Evolutionary conservation across 306 rosid species (phyloP).

Genomic region (Medicago arabica): DNA sequence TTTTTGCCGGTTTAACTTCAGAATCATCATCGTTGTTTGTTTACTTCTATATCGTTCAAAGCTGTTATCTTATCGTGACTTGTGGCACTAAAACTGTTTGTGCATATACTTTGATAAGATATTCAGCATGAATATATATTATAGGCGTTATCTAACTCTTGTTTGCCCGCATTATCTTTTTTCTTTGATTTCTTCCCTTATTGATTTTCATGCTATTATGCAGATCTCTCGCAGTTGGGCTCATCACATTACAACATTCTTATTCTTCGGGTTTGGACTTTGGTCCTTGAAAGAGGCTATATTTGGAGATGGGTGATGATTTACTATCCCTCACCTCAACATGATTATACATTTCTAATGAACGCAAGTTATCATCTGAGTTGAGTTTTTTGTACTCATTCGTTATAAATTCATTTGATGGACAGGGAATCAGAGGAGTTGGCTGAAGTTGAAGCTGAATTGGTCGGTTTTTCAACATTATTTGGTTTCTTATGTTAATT

Average conservation of each 20-base stretch:
- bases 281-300: constrained; percentile 95
- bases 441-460: constrained; percentile 93
- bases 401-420: constrained; percentile 43
- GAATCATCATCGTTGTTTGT: constrained; percentile 7
- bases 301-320: constrained; percentile 66
- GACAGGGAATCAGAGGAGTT: constrained; percentile 81
- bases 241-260: constrained; percentile 82
- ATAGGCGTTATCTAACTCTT: constrained; percentile 25
- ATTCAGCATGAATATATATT: neutral
- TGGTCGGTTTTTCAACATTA: constrained; percentile 57
- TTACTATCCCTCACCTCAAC: constrained; percentile 19
- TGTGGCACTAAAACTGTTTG: neutral
- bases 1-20: constrained; percentile 18
- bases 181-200: constrained; percentile 5
- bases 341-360: constrained; percentile 31
- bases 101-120: constrained; percentile 16
- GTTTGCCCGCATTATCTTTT: constrained; percentile 9
- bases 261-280: constrained; percentile 85
- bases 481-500: constrained; percentile 25
- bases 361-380: constrained; percentile 15
- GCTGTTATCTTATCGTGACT: neutral
- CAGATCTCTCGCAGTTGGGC: constrained; percentile 86
- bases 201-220: constrained; percentile 39
- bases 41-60: constrained; percentile 5
- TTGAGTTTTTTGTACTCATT: constrained; percentile 12